Conservation (phyloP, 768 basidiomycete genomes). For the Suillus americanus region DNA sequence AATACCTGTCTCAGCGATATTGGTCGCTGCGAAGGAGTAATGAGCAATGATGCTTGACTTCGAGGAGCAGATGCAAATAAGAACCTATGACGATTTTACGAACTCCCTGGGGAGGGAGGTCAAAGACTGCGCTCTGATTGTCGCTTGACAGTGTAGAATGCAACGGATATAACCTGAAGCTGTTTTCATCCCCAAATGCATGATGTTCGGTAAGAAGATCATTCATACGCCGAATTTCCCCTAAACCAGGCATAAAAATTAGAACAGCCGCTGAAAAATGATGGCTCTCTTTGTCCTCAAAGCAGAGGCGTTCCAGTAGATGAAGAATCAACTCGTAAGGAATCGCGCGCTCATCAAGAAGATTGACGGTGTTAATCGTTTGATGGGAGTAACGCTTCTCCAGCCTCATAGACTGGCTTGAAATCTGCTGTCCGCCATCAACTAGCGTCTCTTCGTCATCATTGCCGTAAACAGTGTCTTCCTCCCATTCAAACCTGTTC, state of each 20-base stretch:
- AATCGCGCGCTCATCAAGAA: constrained; percentile 84
- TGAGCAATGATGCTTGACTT: constrained; percentile 6
- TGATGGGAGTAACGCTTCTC: constrained; percentile 80
- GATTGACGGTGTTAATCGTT: constrained; percentile 77
- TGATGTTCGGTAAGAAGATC: constrained; percentile 79
- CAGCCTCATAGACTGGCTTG: constrained; percentile 43
- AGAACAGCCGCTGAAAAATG: constrained; percentile 78
- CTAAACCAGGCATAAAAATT: constrained; percentile 93
- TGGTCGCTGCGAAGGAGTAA: constrained; percentile 57
- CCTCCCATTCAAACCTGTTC: constrained; percentile 73
- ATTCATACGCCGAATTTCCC: constrained; percentile 86
- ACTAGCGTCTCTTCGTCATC: constrained; percentile 56
- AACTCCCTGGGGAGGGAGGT: constrained; percentile 74
- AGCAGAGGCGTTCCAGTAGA: constrained; percentile 82
- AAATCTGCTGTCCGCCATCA: background rate
- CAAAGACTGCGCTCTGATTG: constrained; percentile 88
- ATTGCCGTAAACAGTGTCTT: constrained; percentile 59
- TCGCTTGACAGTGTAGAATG: constrained; percentile 95
- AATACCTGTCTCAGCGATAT: constrained; percentile 96
- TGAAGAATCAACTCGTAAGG: constrained; percentile 89
- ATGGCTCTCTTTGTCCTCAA: constrained; percentile 50
- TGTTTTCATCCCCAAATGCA: constrained; percentile 57
- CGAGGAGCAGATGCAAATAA: constrained; percentile 18
- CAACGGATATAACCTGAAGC: constrained; percentile 79
- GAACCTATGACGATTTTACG: constrained; percentile 94